A percentile compares a stretch with the other conserved stretches of the same genome.
These are phyloP conservation scores for Abelmoschus esculentus DNA, from an alignment of 345 rosid species.

Conservation along the genomic window DNA sequence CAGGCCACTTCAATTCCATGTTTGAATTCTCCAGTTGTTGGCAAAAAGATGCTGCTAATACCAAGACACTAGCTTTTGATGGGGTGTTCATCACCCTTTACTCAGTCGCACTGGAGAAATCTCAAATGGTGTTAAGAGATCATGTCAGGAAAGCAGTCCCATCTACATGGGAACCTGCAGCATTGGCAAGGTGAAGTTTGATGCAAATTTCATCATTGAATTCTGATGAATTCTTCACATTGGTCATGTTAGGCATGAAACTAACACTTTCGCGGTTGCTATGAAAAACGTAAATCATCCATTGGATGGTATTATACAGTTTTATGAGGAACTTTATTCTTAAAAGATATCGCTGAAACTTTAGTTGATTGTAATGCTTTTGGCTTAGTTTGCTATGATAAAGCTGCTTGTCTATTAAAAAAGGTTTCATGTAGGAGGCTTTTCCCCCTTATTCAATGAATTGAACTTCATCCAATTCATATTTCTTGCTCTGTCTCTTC, in stretches of 20 bases:
- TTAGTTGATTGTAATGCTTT: too few relatives aligned
- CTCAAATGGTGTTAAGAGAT: constrained; percentile 54
- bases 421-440: too few relatives aligned
- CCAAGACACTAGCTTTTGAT: constrained; percentile 87
- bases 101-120: constrained; percentile 56
- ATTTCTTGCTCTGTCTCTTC: background rate
- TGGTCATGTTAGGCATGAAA: too few relatives aligned
- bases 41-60: constrained; percentile 90
- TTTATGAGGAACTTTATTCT: too few relatives aligned
- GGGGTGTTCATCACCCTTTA: constrained; percentile 67
- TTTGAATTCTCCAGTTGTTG: constrained; percentile 82
- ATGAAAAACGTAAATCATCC: too few relatives aligned
- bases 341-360: too few relatives aligned
- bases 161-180: constrained; percentile 67
- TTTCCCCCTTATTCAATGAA: background rate
- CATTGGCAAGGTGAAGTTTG: constrained; percentile 46
- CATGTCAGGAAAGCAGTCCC: constrained; percentile 67
- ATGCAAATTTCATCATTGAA: background rate
- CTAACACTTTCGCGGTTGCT: too few relatives aligned
- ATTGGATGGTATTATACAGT: too few relatives aligned
- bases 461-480: background rate
- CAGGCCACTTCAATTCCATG: constrained; percentile 83
- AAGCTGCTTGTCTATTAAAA: too few relatives aligned
- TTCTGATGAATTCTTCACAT: too few relatives aligned
- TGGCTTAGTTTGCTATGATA: too few relatives aligned